Percentiles rank a stretch among this genome's conserved stretches.
phyloP scores from a whole-genome alignment of 2,329 filamentous ascomycete species.

The Aspergillus alliaceus region DNA sequence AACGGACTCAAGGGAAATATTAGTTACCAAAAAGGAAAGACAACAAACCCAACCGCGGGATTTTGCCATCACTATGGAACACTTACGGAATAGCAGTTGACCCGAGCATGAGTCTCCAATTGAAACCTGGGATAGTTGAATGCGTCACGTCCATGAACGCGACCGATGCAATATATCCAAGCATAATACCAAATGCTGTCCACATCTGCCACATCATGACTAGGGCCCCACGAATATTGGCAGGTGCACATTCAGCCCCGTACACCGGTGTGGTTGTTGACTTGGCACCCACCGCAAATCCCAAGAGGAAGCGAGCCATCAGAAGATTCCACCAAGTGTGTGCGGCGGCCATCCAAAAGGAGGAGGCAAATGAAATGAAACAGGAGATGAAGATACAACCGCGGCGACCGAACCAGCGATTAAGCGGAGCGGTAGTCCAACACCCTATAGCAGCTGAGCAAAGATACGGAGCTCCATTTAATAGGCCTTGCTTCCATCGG shows the following conservation, averaged over 20 bases:
- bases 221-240: conserved; percentile 68
- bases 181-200: conserved; percentile 53
- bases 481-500: conserved; percentile 62
- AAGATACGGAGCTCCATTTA: conserved; percentile 59
- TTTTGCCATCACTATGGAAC: too few relatives aligned
- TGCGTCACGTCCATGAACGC: conserved; percentile 60
- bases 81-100: conserved; percentile 60
- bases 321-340: conserved; percentile 73
- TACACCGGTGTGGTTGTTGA: conserved; percentile 75
- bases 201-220: conserved; percentile 79
- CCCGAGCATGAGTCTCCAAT: conserved; percentile 70
- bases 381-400: conserved; percentile 77
- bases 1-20: background rate
- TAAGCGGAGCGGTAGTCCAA: conserved; percentile 73
- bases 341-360: conserved; percentile 62
- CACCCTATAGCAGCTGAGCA: conserved; percentile 69
- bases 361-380: conserved; percentile 62
- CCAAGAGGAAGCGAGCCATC: conserved; percentile 68
- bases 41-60: background rate
- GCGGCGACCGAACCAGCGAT: conserved; percentile 67
- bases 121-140: conserved; percentile 55
- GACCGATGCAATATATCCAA: conserved; percentile 61
- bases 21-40: background rate
- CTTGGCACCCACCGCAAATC: conserved; percentile 76
- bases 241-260: conserved; percentile 71